A percentile compares a stretch with the other conserved stretches of the same genome.
These are phyloP conservation scores for Suillus placidus DNA, from an alignment of 768 basidiomycete genomes.

Conservation along the genomic window DNA sequence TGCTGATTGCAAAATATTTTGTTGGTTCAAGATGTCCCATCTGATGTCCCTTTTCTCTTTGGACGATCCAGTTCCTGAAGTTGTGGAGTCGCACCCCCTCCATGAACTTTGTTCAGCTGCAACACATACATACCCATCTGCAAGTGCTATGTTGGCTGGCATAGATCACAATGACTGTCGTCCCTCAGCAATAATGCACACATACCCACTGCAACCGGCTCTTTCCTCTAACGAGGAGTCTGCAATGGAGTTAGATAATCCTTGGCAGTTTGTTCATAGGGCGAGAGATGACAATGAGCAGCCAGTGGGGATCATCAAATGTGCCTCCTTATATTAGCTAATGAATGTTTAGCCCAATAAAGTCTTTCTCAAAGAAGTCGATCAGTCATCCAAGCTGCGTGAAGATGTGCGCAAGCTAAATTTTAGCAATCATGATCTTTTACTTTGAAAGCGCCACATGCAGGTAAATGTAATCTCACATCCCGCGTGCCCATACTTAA, in stretches of 20 bases:
- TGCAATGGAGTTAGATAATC: not conserved
- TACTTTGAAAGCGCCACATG: not conserved
- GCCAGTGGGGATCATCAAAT: not conserved
- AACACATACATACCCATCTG: not conserved
- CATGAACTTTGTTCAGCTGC: not conserved
- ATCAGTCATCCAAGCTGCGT: not conserved
- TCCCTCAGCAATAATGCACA: not conserved
- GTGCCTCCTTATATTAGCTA: not conserved
- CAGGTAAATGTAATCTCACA: not conserved
- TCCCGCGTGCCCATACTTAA: not conserved
- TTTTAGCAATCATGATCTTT: not conserved
- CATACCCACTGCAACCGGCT: not conserved
- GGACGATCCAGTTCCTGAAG: not conserved
- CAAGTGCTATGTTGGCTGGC: too few species aligned
- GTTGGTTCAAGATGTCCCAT: not conserved
- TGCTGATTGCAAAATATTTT: not conserved
- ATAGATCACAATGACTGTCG: too few species aligned
- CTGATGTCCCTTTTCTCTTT: not conserved
- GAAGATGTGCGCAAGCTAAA: not conserved
- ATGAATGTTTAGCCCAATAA: not conserved
- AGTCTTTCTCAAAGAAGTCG: not conserved
- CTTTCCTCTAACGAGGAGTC: too few species aligned
- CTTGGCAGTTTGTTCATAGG: not conserved
- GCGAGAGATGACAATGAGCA: not conserved
- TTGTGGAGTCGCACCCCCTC: not conserved